Base-by-base conservation (phyloP, 106 monocot genomes). In the Dendrobium nobile region DNA sequence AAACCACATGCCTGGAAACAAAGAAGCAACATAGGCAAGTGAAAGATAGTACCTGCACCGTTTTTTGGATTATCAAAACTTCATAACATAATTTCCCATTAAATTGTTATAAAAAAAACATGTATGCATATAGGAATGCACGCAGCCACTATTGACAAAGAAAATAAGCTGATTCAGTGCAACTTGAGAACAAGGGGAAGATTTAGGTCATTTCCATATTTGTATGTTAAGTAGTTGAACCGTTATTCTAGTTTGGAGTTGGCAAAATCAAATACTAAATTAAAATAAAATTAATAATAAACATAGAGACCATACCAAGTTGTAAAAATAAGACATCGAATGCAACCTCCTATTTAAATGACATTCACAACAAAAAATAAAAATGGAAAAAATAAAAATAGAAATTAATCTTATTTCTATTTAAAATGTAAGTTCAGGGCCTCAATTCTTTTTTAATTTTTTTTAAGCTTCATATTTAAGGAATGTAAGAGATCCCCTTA, bases 41-140 rank as follows among this genome's bases (percentile, higher is more conserved):
- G 98, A 93, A 87, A 95, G 54, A 75, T 81, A 89, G 82, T 99
- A 95, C 92, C 98, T 99, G 95, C 86, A 89, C 5, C 48, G 44
- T 78, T 54, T 37, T 82, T 68, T 64, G 83, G 20, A 87, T 77
- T 76, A 73, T 7, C 28, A 73, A 84, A 88, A 85, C 42, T 80
- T 28, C 28, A 67, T 82, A 88, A 83, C 59, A 80, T 42, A 16
- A 84, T 61, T 41, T 82, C 7, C 43, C 1, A 24, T 42, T 19
- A 41, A 74, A 43, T 24, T 65, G 54, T 31, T 47, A 28, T 28
- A 67, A 70, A 15, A 70, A 37, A 70, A 37, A 2, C 13, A 37
- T 70, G 70, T 37, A 70, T 70, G 70, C 70, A 70, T 16, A 31
- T 37, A 15, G 13, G 33, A 70, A 41, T 44, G 43, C 44, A 20